Base-by-base conservation (phyloP, 2,329 filamentous ascomycete species). In the Trichoderma harzianum region DNA sequence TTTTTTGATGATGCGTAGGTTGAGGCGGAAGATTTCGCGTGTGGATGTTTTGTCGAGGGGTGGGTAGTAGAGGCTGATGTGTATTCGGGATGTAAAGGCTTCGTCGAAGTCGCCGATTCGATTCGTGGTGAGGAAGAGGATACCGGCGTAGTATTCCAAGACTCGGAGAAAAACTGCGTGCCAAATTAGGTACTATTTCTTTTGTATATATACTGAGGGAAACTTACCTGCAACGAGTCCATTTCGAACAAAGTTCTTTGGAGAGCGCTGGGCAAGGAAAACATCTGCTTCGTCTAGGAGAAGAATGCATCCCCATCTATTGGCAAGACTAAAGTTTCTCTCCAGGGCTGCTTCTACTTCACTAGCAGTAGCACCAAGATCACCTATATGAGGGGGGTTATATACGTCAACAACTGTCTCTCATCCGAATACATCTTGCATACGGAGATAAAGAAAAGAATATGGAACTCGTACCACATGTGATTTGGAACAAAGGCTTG, bases 51-150 rank as follows among this genome's bases (percentile, higher is more conserved):
- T 30, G n/a, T 71, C 53, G 36, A 68, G 65, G 7, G 53, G 53
- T 3, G 66, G 66, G 71, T 82, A 82, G 60, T 79, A 78, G 3
- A 82, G 74, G 5, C 78, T 74, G 12, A 82, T 72, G 47, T 81
- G 77, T 62, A 81, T 81, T 7, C 80, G 77, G 2, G 79, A 82
- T 66, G 80, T 79, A 75, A 82, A 81, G 3, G 79, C 80, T 64
- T 79, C 79, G 69, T 82, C 81, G 14, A 83, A 80, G 1, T 76
- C 77, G 3, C 74, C 78, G 1, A 82, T 78, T 3, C 80, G 78
- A 63, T 82, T 82, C 14, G 78, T 78, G 0, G 80, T 82, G 3
- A 82, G 74, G 43, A 82, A 78, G 1, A 82, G 69, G 24, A 82
- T 82, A 7, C 81, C 79, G 6, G 76, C 74, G 69, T 80, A 81